Evolutionary conservation across 352 stramenopile genomes (phyloP).

Genomic region (Phytophthora boehmeriae): DNA sequence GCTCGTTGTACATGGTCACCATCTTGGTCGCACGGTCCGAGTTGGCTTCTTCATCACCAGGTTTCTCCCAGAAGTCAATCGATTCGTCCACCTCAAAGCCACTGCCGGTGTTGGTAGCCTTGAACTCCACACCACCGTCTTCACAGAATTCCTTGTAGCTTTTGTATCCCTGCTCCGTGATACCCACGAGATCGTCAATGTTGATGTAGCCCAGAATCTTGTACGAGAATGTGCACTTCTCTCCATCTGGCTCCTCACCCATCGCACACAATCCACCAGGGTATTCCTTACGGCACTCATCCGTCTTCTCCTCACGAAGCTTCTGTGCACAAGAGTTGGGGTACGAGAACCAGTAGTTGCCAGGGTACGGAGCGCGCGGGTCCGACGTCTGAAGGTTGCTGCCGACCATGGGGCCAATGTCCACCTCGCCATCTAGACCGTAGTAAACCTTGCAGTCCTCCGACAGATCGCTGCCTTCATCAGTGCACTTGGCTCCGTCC

Average conservation of each 20-base stretch:
- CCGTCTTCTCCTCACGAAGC: slow-evolving; percentile 51
- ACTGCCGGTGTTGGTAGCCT: slow-evolving; percentile 37
- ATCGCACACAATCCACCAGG: slow-evolving; percentile 48
- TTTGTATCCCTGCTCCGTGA: slow-evolving; percentile 60
- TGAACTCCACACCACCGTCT: slow-evolving; percentile 59
- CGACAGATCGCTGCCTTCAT: slow-evolving; percentile 40
- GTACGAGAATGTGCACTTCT: slow-evolving; percentile 71
- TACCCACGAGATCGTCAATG: slow-evolving; percentile 70
- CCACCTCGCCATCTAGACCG: slow-evolving; percentile 40
- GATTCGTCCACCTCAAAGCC: slow-evolving; percentile 39
- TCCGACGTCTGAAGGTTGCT: slow-evolving; percentile 53
- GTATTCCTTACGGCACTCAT: slow-evolving; percentile 42
- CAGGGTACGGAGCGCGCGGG: slow-evolving; percentile 62
- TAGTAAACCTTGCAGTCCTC: slow-evolving; percentile 57
- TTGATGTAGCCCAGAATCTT: slow-evolving; percentile 63
- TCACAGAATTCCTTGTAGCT: slow-evolving; percentile 71
- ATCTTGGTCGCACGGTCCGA: slow-evolving; percentile 40
- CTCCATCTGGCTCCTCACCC: slow-evolving; percentile 49
- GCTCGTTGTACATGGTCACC: slow-evolving; percentile 59
- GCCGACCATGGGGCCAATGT: slow-evolving; percentile 57
- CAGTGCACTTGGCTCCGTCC: slow-evolving; percentile 62
- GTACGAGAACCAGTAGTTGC: slow-evolving; percentile 85
- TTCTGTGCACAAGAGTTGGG: slow-evolving; percentile 63
- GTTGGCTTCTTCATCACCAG: slow-evolving; percentile 50
- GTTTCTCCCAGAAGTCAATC: slow-evolving; percentile 71